Evolutionary conservation across 495 filamentous ascomycete species (phyloP).

Genomic region (Neurospora sp.): DNA sequence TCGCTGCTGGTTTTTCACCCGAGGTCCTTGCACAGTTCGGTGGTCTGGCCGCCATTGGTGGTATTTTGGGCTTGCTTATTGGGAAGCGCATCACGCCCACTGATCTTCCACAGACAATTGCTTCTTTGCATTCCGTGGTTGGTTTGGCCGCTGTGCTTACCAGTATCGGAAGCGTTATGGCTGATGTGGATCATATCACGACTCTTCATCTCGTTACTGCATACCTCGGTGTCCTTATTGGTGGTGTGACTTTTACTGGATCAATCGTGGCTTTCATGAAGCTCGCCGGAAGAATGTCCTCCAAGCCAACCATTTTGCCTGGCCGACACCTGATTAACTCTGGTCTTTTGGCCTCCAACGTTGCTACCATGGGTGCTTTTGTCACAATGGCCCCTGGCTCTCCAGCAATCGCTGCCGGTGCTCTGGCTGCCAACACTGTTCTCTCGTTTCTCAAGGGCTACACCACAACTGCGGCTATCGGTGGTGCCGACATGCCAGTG

Average conservation of each 20-base stretch:
- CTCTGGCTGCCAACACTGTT: constrained; percentile 58
- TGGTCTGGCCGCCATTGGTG: constrained; percentile 57
- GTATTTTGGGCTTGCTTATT: constrained; percentile 52
- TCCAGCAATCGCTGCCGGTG: constrained; percentile 61
- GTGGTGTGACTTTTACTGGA: constrained; percentile 75
- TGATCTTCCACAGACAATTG: constrained; percentile 72
- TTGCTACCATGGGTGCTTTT: constrained; percentile 71
- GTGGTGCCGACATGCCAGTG: constrained; percentile 80
- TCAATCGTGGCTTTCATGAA: constrained; percentile 76
- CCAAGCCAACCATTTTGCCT: constrained; percentile 54
- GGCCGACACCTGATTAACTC: constrained; percentile 63
- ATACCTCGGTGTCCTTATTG: constrained; percentile 71
- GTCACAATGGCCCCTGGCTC: constrained; percentile 64
- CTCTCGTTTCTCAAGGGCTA: constrained; percentile 74
- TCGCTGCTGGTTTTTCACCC: constrained; percentile 65
- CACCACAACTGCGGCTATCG: constrained; percentile 73
- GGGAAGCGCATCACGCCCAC: constrained; percentile 76
- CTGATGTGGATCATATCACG: constrained; percentile 51
- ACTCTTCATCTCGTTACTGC: constrained; percentile 69
- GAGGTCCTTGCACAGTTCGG: constrained; percentile 65
- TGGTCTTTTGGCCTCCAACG: constrained; percentile 57
- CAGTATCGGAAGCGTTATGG: constrained; percentile 72
- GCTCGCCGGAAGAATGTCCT: constrained; percentile 66
- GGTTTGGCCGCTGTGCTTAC: constrained; percentile 74
- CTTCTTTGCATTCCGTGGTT: constrained; percentile 72